phyloP scores from a whole-genome alignment of 75 land plant genomes.

The Ceratopteris richardii region DNA sequence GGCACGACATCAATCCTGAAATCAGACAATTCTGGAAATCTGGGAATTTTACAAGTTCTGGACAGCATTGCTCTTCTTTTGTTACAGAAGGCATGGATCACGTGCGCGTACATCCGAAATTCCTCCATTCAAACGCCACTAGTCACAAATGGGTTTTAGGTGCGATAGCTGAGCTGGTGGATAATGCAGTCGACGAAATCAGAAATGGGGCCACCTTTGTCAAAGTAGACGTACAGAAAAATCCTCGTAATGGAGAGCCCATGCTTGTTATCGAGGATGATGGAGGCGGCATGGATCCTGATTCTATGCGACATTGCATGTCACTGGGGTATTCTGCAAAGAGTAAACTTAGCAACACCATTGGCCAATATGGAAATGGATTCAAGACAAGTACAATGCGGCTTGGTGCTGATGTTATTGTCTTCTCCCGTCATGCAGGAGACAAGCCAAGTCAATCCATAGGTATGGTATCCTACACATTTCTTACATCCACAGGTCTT shows the following conservation, averaged over 20 bases:
- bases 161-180: conserved; percentile 24
- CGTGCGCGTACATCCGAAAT: conserved; percentile 90
- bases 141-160: conserved; percentile 19
- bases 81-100: conserved; percentile 74
- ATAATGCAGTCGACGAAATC: conserved; percentile 20
- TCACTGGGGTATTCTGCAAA: conserved; percentile 88
- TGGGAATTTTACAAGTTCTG: conserved; percentile 26
- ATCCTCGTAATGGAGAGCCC: conserved; percentile 8
- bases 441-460: conserved; percentile 3
- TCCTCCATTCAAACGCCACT: conserved; percentile 53
- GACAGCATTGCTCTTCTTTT: background rate
- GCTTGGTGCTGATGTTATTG: conserved; percentile 98
- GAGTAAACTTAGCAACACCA: conserved; percentile 69
- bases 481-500: background rate
- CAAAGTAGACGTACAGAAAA: conserved; percentile 5
- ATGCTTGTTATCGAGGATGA: conserved; percentile 15
- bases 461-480: conserved; percentile 16
- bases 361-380: conserved; percentile 92
- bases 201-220: conserved; percentile 16
- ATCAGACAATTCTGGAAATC: conserved; percentile 57
- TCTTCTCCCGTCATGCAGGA: conserved; percentile 48
- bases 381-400: conserved; percentile 89
- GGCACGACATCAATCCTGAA: background rate
- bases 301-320: conserved; percentile 88
- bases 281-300: conserved; percentile 51